Base-by-base conservation (phyloP, 345 rosid species). In the Stellera chamaejasme region DNA sequence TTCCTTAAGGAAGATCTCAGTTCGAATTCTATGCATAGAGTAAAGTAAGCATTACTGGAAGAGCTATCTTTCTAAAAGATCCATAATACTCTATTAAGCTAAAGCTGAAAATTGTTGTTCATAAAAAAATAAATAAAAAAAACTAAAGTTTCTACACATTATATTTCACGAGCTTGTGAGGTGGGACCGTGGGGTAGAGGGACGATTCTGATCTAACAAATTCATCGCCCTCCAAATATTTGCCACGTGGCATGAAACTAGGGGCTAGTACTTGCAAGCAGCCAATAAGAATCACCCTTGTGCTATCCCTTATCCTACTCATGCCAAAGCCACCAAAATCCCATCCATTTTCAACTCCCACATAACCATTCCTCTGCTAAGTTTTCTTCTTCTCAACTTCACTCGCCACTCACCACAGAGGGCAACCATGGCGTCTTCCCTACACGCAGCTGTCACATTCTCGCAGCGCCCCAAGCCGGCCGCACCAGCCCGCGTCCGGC, bases 361-460 rank as follows among this genome's bases (percentile, higher is more conserved):
- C 26, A 23, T n/a, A 6, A 23, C 27, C 54, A 50, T 14, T 5
- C 39, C 32, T 6, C 2, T 10, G 54, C 59, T 39, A 12, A 55
- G 16, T 43, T 55, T 6, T 48, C 59, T 55, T 15, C 43, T 43
- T 25, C 56, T 46, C 43, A 8, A 32, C 39, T 32, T 19, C 23
- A 4, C 19, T 15, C 19, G 2, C 14, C n/a, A 39, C 27, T 13
- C 54, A 11, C 1, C 10, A 16, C 2, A 15, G 43, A 12, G 27
- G 8, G n/a, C 4, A 48, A 67, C 55, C 39, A 92, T 88, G 98
- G 93, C 98, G 23, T 79, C 97, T 67, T 81, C 98, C 27, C 72
- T 88, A 27, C 98, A 92, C 72, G 85, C 95, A 51, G 89, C 95
- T 48, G 93, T 93, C 41, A 86, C 98, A 7, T 66, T 86, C 13